Conservation (phyloP, 805 yeast species). For the Metschnikowia noctiluminum region DNA sequence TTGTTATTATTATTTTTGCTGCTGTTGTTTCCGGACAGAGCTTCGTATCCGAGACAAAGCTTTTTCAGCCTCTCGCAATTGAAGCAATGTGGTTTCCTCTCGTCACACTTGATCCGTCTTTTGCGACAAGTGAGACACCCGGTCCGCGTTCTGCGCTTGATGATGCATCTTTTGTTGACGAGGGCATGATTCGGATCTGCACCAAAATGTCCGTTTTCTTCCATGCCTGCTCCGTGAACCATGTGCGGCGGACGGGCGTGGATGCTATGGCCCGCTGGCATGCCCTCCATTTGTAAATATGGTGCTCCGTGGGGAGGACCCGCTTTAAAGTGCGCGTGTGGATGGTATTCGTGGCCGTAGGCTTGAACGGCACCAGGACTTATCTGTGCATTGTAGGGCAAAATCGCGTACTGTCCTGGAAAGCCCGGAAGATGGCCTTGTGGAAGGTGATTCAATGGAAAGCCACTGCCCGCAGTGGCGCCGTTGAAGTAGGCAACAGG, state of each 20-base stretch:
- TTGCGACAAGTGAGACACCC: slow-evolving; percentile 75
- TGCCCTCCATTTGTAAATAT: slow-evolving; percentile 3
- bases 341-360: slow-evolving; percentile 2
- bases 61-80: slow-evolving; percentile 66
- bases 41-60: slow-evolving; percentile 65
- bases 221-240: not conserved
- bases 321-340: not conserved
- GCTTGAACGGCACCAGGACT: not conserved
- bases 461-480: slow-evolving; percentile 13
- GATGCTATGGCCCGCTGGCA: not conserved
- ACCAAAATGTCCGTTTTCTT: slow-evolving; percentile 3
- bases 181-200: slow-evolving; percentile 28
- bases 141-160: slow-evolving; percentile 64
- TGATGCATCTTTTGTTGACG: slow-evolving; percentile 39
- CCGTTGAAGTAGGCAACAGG: slow-evolving; percentile 3
- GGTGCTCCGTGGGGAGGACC: not conserved
- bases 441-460: not conserved
- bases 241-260: not conserved
- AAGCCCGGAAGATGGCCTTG: not conserved
- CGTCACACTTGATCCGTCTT: slow-evolving; percentile 73
- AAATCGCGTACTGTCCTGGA: not conserved
- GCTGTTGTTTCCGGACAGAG: slow-evolving; percentile 1
- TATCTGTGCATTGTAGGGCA: slow-evolving; percentile 1
- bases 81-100: slow-evolving; percentile 63
- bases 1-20: not conserved